Evolutionary conservation across 305 asterid genomes (phyloP).

Genomic region (Ruellia speciosa): DNA sequence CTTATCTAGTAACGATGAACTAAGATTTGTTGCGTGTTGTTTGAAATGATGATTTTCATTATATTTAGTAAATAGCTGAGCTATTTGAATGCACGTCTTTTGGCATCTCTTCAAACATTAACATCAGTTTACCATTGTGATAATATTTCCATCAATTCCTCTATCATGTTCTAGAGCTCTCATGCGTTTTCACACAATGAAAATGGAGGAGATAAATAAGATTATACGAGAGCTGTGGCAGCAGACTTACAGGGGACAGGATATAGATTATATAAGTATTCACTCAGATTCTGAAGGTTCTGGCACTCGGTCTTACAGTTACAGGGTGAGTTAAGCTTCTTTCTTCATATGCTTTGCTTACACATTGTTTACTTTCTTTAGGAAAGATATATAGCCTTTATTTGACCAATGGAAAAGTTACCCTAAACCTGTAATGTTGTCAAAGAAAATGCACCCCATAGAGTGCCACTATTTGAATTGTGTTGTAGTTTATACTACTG

Average conservation of each 20-base stretch:
- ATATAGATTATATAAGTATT: conserved; percentile 88
- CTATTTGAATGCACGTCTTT: background rate
- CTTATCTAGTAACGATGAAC: background rate
- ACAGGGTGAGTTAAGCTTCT: conserved; percentile 46
- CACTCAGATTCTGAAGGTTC: conserved; percentile 93
- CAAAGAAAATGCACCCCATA: too few species aligned
- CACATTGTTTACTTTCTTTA: too few species aligned
- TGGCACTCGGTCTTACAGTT: conserved; percentile 97
- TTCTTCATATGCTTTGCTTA: background rate
- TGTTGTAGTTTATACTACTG: too few species aligned
- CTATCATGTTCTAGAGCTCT: conserved; percentile 55
- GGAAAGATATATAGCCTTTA: too few species aligned
- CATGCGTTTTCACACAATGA: conserved; percentile 96
- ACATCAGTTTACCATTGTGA: conserved; percentile 4
- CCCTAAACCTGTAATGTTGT: too few species aligned
- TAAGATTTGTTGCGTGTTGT: background rate
- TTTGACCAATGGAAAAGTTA: too few species aligned
- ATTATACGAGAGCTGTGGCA: conserved; percentile 97
- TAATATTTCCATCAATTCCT: conserved; percentile 19
- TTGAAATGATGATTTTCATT: too few species aligned
- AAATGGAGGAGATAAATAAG: conserved; percentile 98
- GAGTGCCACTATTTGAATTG: too few species aligned
- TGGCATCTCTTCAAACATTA: conserved; percentile 5
- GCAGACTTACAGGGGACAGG: conserved; percentile 99
- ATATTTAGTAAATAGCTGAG: background rate